Percentiles rank a stretch among this genome's conserved stretches.
Conservation (phyloP, 768 basidiomycete genomes). For the Macrolepiota albuminosa region DNA sequence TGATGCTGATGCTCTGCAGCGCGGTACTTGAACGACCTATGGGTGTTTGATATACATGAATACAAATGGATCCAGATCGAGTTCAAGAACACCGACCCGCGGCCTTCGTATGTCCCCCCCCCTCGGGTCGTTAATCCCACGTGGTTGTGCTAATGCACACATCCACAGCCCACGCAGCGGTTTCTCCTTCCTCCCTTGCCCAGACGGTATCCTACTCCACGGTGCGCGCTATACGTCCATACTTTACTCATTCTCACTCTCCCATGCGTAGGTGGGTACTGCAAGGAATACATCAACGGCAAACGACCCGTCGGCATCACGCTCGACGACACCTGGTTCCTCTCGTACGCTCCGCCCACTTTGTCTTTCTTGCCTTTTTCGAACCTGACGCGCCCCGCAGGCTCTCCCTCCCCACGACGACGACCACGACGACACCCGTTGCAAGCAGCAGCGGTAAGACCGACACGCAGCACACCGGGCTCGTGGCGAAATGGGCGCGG, state of each 20-base stretch:
- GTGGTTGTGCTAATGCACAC: neutral
- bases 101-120: neutral
- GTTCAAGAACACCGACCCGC: slow-evolving; percentile 30
- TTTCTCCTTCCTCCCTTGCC: neutral
- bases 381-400: too few species aligned
- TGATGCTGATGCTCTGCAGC: neutral
- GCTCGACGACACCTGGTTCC: neutral
- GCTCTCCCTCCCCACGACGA: neutral
- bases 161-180: neutral
- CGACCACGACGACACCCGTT: neutral
- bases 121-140: neutral
- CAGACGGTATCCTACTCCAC: neutral
- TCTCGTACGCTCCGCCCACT: too few species aligned
- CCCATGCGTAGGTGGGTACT: slow-evolving; percentile 56
- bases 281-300: neutral
- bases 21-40: slow-evolving; percentile 49
- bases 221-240: neutral
- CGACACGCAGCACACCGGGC: neutral
- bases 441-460: neutral
- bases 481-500: neutral
- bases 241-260: neutral
- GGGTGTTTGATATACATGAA: neutral
- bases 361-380: too few species aligned
- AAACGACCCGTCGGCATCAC: neutral
- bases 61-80: slow-evolving; percentile 36